phyloP scores from a whole-genome alignment of 2,329 filamentous ascomycete species.

The Nemania diffusa region DNA sequence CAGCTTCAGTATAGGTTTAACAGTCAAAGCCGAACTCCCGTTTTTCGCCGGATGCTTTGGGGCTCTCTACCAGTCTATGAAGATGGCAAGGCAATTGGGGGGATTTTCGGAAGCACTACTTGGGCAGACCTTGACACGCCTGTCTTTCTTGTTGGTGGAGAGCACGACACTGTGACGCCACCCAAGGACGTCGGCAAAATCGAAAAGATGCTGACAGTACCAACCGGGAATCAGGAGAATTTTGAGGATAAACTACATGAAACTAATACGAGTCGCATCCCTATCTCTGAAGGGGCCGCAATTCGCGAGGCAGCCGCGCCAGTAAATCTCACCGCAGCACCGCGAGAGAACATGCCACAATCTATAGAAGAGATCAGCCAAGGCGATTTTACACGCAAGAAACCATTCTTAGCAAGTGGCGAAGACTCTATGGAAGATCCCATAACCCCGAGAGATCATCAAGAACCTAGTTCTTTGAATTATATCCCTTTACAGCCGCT shows the following conservation, averaged over 20 bases:
- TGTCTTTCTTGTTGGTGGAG: constrained; percentile 81
- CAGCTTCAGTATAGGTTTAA: constrained; percentile 80
- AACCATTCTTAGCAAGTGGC: constrained; percentile 37
- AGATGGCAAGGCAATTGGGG: constrained; percentile 64
- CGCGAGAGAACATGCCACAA: constrained; percentile 49
- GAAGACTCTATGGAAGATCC: constrained; percentile 52
- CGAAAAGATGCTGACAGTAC: constrained; percentile 51
- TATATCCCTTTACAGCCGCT: constrained; percentile 60
- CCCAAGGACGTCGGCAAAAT: constrained; percentile 77
- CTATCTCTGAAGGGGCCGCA: constrained; percentile 44
- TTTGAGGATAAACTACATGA: constrained; percentile 12
- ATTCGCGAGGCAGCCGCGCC: constrained; percentile 63
- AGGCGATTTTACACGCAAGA: constrained; percentile 51
- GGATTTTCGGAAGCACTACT: constrained; percentile 73
- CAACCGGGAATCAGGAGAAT: constrained; percentile 14
- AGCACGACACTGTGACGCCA: constrained; percentile 80
- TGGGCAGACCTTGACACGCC: constrained; percentile 81
- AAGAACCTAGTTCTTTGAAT: constrained; percentile 45
- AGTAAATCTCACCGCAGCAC: constrained; percentile 52
- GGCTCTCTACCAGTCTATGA: constrained; percentile 73
- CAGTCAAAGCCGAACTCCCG: constrained; percentile 80
- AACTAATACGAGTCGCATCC: constrained; percentile 14
- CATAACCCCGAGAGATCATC: constrained; percentile 61
- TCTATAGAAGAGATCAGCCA: constrained; percentile 54
- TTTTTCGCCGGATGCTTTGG: constrained; percentile 84